phyloP scores from a whole-genome alignment of 345 rosid genomes.

The Heritiera fomes region DNA sequence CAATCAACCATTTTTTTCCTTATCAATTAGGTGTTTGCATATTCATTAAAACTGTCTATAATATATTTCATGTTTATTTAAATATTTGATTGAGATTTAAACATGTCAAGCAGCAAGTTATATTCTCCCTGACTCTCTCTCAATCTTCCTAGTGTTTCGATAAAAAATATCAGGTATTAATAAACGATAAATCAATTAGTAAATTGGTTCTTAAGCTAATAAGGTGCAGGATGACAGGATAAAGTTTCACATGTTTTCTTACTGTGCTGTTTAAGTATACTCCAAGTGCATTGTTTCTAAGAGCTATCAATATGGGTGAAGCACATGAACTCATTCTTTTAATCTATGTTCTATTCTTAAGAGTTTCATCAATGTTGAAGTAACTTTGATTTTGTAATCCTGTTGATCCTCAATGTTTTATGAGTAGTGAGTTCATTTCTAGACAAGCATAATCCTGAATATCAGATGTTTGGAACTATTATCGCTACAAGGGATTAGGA shows the following conservation, averaged over 20 bases:
- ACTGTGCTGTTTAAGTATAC: neutral
- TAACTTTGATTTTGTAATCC: neutral
- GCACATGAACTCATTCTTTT: neutral
- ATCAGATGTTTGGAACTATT: neutral
- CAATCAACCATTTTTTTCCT: neutral
- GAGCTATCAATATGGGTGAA: neutral
- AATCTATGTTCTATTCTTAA: neutral
- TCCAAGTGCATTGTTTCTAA: neutral
- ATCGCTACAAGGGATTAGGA: neutral
- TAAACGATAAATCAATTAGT: neutral
- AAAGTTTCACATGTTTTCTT: neutral
- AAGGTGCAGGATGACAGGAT: neutral
- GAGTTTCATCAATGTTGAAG: neutral
- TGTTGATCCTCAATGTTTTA: neutral
- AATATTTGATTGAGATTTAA: neutral
- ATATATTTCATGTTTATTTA: neutral
- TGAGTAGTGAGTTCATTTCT: neutral
- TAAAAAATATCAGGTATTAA: neutral
- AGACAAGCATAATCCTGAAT: neutral
- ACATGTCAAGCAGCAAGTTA: neutral
- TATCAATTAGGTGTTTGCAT: neutral
- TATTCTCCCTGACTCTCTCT: neutral
- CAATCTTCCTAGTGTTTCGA: neutral
- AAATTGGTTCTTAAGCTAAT: constrained; percentile 10
- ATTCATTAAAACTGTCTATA: neutral